phyloP scores from a whole-genome alignment of 202 grass and related monocot genomes.

The Bolboschoenoplectus hybrid region DNA sequence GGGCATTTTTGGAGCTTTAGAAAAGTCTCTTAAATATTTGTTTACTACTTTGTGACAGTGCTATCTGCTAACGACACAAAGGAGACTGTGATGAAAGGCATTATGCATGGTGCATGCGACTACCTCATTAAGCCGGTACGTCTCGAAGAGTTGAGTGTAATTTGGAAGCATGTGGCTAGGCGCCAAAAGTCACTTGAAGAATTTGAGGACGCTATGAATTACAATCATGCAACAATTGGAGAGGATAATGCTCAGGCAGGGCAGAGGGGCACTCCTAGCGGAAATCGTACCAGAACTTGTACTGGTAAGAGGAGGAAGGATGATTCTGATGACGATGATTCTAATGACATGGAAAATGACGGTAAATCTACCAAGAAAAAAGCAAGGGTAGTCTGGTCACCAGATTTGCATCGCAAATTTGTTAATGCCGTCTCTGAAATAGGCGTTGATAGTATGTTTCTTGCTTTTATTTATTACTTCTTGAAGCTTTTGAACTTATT shows the following conservation, averaged over 20 bases:
- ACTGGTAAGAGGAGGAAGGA: conserved; percentile 64
- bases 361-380: conserved; percentile 42
- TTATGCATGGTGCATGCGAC: conserved; percentile 57
- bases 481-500: background rate
- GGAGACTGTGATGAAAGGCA: conserved; percentile 57
- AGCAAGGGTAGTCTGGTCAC: conserved; percentile 54
- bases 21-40: conserved; percentile 3
- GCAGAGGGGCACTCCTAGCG: conserved; percentile 42
- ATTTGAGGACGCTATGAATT: conserved; percentile 38
- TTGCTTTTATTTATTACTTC: background rate
- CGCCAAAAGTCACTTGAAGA: conserved; percentile 39
- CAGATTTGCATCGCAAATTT: conserved; percentile 54
- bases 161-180: conserved; percentile 66
- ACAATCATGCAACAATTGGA: conserved; percentile 28
- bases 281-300: conserved; percentile 32
- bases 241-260: conserved; percentile 42
- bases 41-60: conserved; percentile 43
- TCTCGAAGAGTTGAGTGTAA: conserved; percentile 48
- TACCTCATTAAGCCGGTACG: conserved; percentile 64
- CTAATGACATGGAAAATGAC: conserved; percentile 37
- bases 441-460: conserved; percentile 64
- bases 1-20: background rate
- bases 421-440: conserved; percentile 52
- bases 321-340: conserved; percentile 29
- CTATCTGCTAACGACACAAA: conserved; percentile 47